These are phyloP conservation scores for Moesziomyces aphidis DNA, from an alignment of 1,284 basidiomycete genomes.

Conservation along the genomic window DNA sequence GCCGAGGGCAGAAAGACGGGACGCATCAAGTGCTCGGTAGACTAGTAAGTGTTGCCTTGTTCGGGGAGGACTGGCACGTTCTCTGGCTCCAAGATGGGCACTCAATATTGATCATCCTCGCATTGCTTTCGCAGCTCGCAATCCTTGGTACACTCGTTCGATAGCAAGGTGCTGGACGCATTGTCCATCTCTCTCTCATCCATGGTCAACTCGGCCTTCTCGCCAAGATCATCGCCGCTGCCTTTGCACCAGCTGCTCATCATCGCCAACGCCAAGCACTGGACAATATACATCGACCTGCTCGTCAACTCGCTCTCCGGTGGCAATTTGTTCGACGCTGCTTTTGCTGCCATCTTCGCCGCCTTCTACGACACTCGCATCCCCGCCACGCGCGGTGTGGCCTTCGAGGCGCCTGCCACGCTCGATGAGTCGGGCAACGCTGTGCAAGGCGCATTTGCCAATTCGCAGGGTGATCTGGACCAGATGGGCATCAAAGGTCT, in stretches of 20 bases:
- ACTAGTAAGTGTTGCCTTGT: slow-evolving; percentile 47
- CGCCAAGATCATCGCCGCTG: slow-evolving; percentile 44
- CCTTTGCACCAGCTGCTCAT: slow-evolving; percentile 52
- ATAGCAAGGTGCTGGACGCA: slow-evolving; percentile 37
- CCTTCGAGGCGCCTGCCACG: slow-evolving; percentile 51
- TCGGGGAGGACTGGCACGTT: too few species aligned
- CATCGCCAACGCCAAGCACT: slow-evolving; percentile 57
- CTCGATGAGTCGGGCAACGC: slow-evolving; percentile 38
- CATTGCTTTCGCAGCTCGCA: slow-evolving; percentile 16
- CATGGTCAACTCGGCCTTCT: slow-evolving; percentile 47
- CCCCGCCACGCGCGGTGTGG: slow-evolving; percentile 53
- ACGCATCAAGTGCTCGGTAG: slow-evolving; percentile 50
- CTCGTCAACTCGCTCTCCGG: slow-evolving; percentile 58
- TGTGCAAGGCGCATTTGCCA: slow-evolving; percentile 34
- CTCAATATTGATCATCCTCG: background rate
- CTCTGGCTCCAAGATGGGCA: background rate
- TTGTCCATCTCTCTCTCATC: slow-evolving; percentile 40
- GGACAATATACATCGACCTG: slow-evolving; percentile 60
- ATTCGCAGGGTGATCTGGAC: slow-evolving; percentile 39
- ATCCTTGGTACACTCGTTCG: slow-evolving; percentile 42
- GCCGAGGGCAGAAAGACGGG: slow-evolving; percentile 33
- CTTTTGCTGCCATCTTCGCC: slow-evolving; percentile 57
- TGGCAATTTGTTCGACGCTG: slow-evolving; percentile 60
- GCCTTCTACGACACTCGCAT: slow-evolving; percentile 59
- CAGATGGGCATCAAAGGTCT: slow-evolving; percentile 56